Base-by-base conservation (phyloP, 1,284 basidiomycete species). In the Abortiporus biennis region DNA sequence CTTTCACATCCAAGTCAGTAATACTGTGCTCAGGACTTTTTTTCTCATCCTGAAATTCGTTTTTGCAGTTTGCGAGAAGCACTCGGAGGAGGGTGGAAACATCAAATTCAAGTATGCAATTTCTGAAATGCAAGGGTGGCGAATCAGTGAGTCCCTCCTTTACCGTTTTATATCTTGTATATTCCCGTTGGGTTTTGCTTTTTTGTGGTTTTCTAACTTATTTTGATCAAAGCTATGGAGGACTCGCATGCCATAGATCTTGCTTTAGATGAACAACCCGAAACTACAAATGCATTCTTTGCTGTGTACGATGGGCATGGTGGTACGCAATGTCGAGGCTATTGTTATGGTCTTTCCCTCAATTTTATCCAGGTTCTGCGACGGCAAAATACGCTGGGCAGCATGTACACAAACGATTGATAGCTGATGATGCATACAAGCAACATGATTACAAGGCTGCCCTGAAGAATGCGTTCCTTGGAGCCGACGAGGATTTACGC, bases 101-200 rank as follows among this genome's bases (percentile, higher is more conserved):
- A 79, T 76, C 50, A 79, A 82, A 48, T 87, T 85, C 63, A 66
- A 79, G 48, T 98, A 85, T 64, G 88, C 80, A 8, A 74, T 97
- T 38, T 86, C 89, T 33, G 94, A 98, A 69, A 99, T 99, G 96
- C 96, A 99, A 67, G 96, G 96, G 54, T 99, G 96, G 96, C 78
- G 96, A 66, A 89, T 98, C 67, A 85, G 95, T 97, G 56, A 66
- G 93, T 74, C 4, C 39, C 19, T 35, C n/a, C n/a, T n/a, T n/a
- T n/a, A n/a, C n/a, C n/a, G n/a, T n/a, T n/a, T n/a, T n/a, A n/a
- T n/a, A n/a, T n/a, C n/a, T n/a, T n/a, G n/a, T 21, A 33, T 39
- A 15, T 27, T 17, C 38, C 22, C 19, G 39, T 36, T n/a, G n/a
- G n/a, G n/a, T n/a, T n/a, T n/a, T n/a, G n/a, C n/a, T n/a, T n/a